Evolutionary conservation across 2,329 filamentous ascomycete species (phyloP), one percentile per base, ranked within the genome.

Genomic region (Pseudogymnoascus sp.): DNA sequence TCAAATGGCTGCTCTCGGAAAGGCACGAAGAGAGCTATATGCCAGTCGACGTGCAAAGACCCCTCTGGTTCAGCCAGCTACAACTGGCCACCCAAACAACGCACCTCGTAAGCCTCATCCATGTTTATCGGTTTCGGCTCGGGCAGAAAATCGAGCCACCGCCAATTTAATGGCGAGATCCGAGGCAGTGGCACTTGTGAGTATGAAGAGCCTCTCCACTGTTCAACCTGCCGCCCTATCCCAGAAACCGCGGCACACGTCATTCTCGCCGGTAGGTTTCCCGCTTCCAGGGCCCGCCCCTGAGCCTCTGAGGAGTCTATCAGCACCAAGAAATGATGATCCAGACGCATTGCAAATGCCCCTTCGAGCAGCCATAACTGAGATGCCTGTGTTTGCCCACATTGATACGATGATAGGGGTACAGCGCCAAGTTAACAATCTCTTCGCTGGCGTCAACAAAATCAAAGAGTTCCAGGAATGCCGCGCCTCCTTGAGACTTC

Each of bases 1-100:
- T 35, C 47, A 54, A 33, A 54, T 54, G 47, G 47, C 47, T 54
- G 47, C 47, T 17, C 47, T 54, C 2, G 47, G 47, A 54, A 54
- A 54, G 47, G 47, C 47, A 21, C 47, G 47, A 4, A 29, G 47
- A 13, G 47, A 54, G 29, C 9, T 54, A 13, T 54, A 54, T 33
- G 29, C 15, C 29, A 54, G 47, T 21, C 29, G 47, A 13, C 5
- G 6, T 17, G 47, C 9, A 54, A 54, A 54, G 29, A 11, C 47
- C 21, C 21, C 21, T 21, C 21, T 21, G 21, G 21, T 21, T 21
- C 21, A 21, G 2, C 5, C 15, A 10, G 47, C 26, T 11, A 4
- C 47, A 54, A 3, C 29, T 6, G 26, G 4, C 8, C 4, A 15
- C 2, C 21, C 13, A 5, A 44, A 24, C 5, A 44, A 24, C 21